These are phyloP conservation scores for Bryopsis sp. DNA, from an alignment of 139 green algal genomes.

Conservation along the genomic window DNA sequence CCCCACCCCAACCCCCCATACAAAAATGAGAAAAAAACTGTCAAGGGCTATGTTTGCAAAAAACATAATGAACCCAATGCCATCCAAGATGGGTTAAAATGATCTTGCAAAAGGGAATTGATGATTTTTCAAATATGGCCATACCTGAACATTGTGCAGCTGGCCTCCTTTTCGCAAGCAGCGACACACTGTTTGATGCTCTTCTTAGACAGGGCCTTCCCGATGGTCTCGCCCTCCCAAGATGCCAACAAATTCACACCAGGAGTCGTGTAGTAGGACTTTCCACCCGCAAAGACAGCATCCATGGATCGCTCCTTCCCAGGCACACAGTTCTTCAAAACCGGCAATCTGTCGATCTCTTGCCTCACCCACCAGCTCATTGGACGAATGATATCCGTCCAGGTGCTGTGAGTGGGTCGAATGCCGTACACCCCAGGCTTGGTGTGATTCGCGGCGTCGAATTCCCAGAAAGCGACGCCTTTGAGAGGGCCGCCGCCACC, in stretches of 20 bases:
- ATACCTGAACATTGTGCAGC: too few relatives aligned
- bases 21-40: too few relatives aligned
- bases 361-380: not conserved
- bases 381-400: constrained; percentile 6
- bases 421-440: not conserved
- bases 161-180: too few relatives aligned
- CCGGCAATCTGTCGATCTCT: not conserved
- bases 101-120: too few relatives aligned
- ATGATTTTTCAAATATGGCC: too few relatives aligned
- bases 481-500: not conserved
- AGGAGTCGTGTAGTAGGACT: not conserved
- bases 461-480: constrained; percentile 12
- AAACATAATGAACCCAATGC: too few relatives aligned
- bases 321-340: not conserved
- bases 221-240: too few relatives aligned
- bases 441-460: not conserved
- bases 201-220: too few relatives aligned
- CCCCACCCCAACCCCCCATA: too few relatives aligned
- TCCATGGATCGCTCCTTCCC: not conserved
- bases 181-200: too few relatives aligned
- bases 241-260: not conserved
- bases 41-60: too few relatives aligned
- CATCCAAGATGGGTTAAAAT: too few relatives aligned
- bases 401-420: not conserved
- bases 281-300: not conserved